Evolutionary conservation across 805 yeast genomes (phyloP).

Genomic region (Saccharomyces paradoxus): DNA sequence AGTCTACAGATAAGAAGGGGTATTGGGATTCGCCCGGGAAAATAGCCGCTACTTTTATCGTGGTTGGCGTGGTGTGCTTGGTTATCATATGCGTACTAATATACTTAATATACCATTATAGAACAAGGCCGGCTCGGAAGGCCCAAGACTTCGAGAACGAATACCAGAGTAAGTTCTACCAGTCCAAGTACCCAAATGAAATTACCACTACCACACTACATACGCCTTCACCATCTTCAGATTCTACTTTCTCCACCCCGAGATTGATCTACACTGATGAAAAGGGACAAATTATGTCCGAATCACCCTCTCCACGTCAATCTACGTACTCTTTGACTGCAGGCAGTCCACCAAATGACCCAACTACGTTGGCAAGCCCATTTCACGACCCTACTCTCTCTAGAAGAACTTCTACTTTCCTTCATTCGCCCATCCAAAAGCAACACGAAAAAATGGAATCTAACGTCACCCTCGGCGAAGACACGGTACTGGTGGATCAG

Average conservation of each 20-base stretch:
- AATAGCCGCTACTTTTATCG: constrained; percentile 80
- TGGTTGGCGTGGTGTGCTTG: constrained; percentile 52
- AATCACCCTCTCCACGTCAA: neutral
- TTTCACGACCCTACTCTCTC: neutral
- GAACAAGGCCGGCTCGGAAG: constrained; percentile 7
- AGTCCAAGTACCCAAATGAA: neutral
- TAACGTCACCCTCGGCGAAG: constrained; percentile 6
- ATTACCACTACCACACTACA: constrained; percentile 5
- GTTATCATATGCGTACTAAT: neutral
- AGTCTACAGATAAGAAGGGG: constrained; percentile 22
- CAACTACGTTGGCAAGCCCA: neutral
- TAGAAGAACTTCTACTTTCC: constrained; percentile 2
- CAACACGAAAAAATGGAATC: neutral
- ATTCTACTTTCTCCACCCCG: constrained; percentile 6
- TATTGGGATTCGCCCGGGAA: constrained; percentile 66
- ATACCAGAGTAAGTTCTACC: constrained; percentile 4
- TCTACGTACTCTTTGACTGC: constrained; percentile 3
- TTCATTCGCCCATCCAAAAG: constrained; percentile 20
- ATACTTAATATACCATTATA: constrained; percentile 6
- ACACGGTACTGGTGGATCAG: constrained; percentile 32
- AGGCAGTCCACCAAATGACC: neutral
- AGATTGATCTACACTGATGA: constrained; percentile 18
- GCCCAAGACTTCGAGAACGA: constrained; percentile 20
- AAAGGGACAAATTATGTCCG: constrained; percentile 13
- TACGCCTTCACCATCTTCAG: constrained; percentile 5